Evolutionary conservation across 371 early-diverging fungal genomes (phyloP).

Genomic region (Fennellomyces sp.): DNA sequence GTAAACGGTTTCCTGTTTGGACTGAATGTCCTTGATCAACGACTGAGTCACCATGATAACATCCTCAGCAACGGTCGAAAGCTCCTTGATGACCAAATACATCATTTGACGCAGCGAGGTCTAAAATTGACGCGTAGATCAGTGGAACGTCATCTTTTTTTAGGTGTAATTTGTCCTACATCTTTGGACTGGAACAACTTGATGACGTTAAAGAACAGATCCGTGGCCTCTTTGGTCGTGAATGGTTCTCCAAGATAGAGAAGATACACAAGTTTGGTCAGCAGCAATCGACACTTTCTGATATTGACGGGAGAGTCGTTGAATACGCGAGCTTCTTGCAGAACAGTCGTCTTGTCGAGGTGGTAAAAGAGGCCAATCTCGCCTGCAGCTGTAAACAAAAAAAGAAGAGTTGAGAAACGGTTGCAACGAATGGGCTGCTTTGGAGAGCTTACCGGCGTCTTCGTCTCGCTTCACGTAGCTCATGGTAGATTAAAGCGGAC

Average conservation of each 20-base stretch:
- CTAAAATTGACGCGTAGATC: conserved; percentile 38
- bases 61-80: conserved; percentile 90
- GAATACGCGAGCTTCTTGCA: conserved; percentile 96
- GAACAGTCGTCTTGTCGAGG: conserved; percentile 90
- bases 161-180: no score
- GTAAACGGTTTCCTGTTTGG: conserved; percentile 86
- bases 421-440: no score
- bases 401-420: not conserved
- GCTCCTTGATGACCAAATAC: conserved; percentile 95
- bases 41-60: conserved; percentile 97
- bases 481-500: conserved; percentile 27
- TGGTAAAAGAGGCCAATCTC: conserved; percentile 59
- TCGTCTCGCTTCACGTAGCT: conserved; percentile 69
- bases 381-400: conserved; percentile 18
- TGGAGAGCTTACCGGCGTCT: conserved; percentile 25
- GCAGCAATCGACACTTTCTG: conserved; percentile 86
- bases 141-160: no score
- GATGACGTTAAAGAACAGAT: conserved; percentile 96
- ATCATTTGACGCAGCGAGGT: conserved; percentile 93
- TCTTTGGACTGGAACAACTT: conserved; percentile 97
- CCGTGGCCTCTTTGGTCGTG: conserved; percentile 92
- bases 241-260: conserved; percentile 90
- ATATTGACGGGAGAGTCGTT: conserved; percentile 96
- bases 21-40: conserved; percentile 96
- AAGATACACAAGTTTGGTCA: conserved; percentile 93